A percentile compares a stretch with the other conserved stretches of the same genome.
These are phyloP conservation scores for Colletotrichum nymphaeae DNA, from an alignment of 2,329 filamentous ascomycete genomes.

Conservation along the genomic window DNA sequence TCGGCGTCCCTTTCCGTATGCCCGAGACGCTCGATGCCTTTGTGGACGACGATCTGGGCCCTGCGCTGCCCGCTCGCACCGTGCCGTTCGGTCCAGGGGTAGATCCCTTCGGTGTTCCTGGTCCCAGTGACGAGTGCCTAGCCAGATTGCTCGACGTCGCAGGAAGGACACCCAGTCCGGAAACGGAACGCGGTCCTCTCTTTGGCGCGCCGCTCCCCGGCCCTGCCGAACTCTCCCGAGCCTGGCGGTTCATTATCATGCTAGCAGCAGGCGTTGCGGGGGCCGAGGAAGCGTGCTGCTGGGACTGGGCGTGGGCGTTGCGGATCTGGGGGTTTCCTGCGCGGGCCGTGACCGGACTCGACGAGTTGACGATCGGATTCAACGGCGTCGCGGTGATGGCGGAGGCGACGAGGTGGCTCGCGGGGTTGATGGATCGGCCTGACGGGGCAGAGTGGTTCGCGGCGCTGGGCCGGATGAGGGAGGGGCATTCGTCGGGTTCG, in stretches of 20 bases:
- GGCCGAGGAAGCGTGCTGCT: conserved; percentile 65
- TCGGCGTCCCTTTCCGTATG: conserved; percentile 61
- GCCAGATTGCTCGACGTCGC: conserved; percentile 68
- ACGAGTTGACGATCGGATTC: conserved; percentile 50
- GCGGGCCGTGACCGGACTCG: conserved; percentile 56
- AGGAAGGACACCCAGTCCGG: conserved; percentile 59
- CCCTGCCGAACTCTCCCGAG: conserved; percentile 68
- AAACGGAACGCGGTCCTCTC: conserved; percentile 61
- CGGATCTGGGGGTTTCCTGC: conserved; percentile 60
- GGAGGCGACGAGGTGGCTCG: conserved; percentile 47
- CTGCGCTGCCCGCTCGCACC: conserved; percentile 68
- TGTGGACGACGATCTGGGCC: conserved; percentile 62
- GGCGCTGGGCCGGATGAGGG: conserved; percentile 68
- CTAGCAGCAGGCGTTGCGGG: conserved; percentile 70
- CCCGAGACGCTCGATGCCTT: conserved; percentile 55
- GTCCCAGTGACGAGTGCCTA: conserved; percentile 71
- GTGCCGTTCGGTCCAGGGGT: conserved; percentile 47
- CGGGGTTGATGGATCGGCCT: conserved; percentile 55
- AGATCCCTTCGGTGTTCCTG: conserved; percentile 68
- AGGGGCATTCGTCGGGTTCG: conserved; percentile 72
- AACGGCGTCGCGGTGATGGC: conserved; percentile 48
- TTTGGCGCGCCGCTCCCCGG: conserved; percentile 62
- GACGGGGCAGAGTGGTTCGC: conserved; percentile 60
- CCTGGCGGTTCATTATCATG: conserved; percentile 68
- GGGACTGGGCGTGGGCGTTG: conserved; percentile 61